These are phyloP conservation scores for Sindora glabra DNA, from an alignment of 306 rosid genomes.

Conservation along the genomic window DNA sequence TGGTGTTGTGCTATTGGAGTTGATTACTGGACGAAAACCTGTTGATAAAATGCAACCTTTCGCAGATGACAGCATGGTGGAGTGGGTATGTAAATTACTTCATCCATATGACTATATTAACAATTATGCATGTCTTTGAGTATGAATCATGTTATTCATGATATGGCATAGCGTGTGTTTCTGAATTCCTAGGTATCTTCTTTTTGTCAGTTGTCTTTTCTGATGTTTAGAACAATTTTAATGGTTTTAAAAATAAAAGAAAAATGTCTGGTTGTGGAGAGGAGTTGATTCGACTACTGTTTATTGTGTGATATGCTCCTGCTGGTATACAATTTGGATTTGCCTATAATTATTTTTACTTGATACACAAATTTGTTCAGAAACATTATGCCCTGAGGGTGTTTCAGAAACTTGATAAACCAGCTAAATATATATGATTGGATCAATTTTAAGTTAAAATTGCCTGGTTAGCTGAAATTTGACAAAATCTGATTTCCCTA, in stretches of 20 bases:
- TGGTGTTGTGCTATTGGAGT: constrained; percentile 68
- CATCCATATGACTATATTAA: neutral
- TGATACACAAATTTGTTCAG: neutral
- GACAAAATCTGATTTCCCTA: neutral
- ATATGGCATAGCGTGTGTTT: neutral
- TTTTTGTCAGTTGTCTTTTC: neutral
- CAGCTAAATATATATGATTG: neutral
- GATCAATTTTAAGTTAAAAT: neutral
- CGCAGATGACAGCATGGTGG: constrained; percentile 58
- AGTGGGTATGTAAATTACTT: constrained; percentile 40
- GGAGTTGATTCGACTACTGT: neutral
- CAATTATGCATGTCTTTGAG: neutral
- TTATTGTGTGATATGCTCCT: neutral
- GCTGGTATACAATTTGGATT: neutral
- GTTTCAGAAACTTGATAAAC: neutral
- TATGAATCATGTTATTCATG: neutral
- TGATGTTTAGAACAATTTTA: neutral
- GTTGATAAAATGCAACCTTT: constrained; percentile 35
- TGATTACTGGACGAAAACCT: constrained; percentile 54
- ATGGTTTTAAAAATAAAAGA: no score
- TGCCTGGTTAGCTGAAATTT: neutral
- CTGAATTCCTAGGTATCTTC: neutral
- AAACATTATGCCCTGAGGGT: neutral
- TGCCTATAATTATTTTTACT: neutral
- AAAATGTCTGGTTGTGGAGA: neutral